A percentile compares a stretch with the other conserved stretches of the same genome.
These are phyloP conservation scores for Piromyces finnis DNA, from an alignment of 192 early-diverging fungal species.

Conservation along the genomic window DNA sequence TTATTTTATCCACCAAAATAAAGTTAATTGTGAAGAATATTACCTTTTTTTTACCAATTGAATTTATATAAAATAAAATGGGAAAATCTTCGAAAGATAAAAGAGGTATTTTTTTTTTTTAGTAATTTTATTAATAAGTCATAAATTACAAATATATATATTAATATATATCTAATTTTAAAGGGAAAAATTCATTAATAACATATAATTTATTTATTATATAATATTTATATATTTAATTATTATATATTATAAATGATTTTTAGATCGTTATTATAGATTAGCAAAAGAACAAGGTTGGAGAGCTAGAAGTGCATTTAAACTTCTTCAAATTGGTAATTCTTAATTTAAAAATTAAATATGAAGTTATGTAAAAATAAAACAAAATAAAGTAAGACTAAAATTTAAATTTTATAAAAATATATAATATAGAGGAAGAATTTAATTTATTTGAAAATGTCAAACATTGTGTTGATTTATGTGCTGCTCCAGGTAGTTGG, in stretches of 20 bases:
- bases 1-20: no score
- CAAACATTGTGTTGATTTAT: slow-evolving; percentile 79
- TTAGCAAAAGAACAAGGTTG: slow-evolving; percentile 17
- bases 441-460: slow-evolving; percentile 82
- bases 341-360: not conserved
- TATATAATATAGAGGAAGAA: slow-evolving; percentile 49
- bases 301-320: slow-evolving; percentile 93
- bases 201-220: no score
- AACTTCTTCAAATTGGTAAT: slow-evolving; percentile 72
- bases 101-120: not conserved
- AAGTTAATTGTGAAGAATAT: no score
- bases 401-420: no score
- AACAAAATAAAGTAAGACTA: no score
- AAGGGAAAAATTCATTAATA: no score
- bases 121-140: no score
- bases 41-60: no score
- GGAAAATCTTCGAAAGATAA: not conserved
- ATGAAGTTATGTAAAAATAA: no score
- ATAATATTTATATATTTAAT: no score
- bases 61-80: not conserved
- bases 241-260: not conserved
- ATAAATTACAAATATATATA: no score
- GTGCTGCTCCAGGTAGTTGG: slow-evolving; percentile 96
- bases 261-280: not conserved
- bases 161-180: no score